phyloP scores from a whole-genome alignment of 768 basidiomycete genomes.

The Hygrophorus pudorinus region DNA sequence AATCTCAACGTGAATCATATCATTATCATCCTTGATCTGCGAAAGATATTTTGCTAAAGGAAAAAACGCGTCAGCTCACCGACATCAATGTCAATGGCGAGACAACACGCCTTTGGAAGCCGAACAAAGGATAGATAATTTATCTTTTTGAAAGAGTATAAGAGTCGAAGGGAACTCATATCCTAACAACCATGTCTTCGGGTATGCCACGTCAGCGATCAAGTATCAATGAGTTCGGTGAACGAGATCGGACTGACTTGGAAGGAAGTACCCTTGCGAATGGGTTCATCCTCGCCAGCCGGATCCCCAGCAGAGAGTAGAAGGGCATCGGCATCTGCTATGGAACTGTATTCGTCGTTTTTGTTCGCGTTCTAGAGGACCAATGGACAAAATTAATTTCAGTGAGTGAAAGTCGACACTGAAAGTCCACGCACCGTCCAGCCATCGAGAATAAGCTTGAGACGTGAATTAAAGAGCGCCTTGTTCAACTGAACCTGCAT shows the following conservation, averaged over 20 bases:
- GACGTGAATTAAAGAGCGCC: slow-evolving; percentile 40
- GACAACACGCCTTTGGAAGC: slow-evolving; percentile 65
- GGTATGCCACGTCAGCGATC: slow-evolving; percentile 13
- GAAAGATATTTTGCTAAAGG: slow-evolving; percentile 74
- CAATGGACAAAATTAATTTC: slow-evolving; percentile 6
- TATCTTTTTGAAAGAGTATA: slow-evolving; percentile 71
- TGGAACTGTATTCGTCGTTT: slow-evolving; percentile 61
- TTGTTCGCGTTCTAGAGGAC: slow-evolving; percentile 45
- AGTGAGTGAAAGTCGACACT: slow-evolving; percentile 1
- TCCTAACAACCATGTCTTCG: slow-evolving; percentile 90
- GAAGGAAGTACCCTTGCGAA: slow-evolving; percentile 83
- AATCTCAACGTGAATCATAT: slow-evolving; percentile 62
- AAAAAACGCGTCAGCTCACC: slow-evolving; percentile 3
- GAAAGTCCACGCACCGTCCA: slow-evolving; percentile 47
- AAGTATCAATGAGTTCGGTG: background rate
- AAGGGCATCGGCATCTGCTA: slow-evolving; percentile 61
- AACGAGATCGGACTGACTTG: slow-evolving; percentile 47
- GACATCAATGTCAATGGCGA: slow-evolving; percentile 2
- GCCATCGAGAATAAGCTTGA: slow-evolving; percentile 47
- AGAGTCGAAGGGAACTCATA: slow-evolving; percentile 97
- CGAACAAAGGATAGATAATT: slow-evolving; percentile 74
- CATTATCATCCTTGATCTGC: slow-evolving; percentile 55
- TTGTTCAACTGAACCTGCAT: slow-evolving; percentile 75
- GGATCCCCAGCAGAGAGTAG: slow-evolving; percentile 70
- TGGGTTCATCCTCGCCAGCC: slow-evolving; percentile 78